Conservation (phyloP, 2,329 filamentous ascomycete species). For the Penicillium freii region DNA sequence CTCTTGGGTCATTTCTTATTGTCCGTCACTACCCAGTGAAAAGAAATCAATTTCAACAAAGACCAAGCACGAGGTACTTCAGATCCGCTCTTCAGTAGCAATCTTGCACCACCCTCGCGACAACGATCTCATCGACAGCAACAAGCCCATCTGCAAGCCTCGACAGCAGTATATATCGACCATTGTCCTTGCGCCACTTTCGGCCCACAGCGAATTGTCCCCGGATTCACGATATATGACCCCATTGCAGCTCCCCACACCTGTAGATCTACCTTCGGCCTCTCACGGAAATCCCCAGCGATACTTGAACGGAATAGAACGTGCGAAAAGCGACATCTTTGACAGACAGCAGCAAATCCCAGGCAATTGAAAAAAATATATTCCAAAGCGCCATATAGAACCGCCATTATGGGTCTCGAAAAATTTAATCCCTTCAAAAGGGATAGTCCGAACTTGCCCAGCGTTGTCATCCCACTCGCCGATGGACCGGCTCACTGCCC, state of each 20-base stretch:
- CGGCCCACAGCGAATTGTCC: background rate
- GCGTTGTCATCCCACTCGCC: conserved; percentile 51
- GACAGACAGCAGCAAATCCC: conserved; percentile 10
- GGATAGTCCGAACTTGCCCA: conserved; percentile 51
- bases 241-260: conserved; percentile 7
- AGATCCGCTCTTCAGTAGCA: conserved; percentile 17
- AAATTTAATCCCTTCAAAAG: conserved; percentile 52
- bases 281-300: background rate
- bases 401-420: conserved; percentile 30
- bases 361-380: background rate
- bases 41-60: conserved; percentile 11
- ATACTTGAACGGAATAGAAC: conserved; percentile 1
- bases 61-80: conserved; percentile 6
- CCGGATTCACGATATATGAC: background rate
- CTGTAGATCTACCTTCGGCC: conserved; percentile 16
- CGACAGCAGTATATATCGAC: conserved; percentile 3
- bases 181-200: conserved; percentile 6
- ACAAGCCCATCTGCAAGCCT: background rate
- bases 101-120: background rate
- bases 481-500: conserved; percentile 41
- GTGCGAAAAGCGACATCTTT: conserved; percentile 1
- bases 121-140: background rate
- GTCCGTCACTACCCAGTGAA: background rate
- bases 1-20: background rate
- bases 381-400: conserved; percentile 18